phyloP scores from a whole-genome alignment of 306 rosid genomes.

The Ammopiptanthus mongolicus region DNA sequence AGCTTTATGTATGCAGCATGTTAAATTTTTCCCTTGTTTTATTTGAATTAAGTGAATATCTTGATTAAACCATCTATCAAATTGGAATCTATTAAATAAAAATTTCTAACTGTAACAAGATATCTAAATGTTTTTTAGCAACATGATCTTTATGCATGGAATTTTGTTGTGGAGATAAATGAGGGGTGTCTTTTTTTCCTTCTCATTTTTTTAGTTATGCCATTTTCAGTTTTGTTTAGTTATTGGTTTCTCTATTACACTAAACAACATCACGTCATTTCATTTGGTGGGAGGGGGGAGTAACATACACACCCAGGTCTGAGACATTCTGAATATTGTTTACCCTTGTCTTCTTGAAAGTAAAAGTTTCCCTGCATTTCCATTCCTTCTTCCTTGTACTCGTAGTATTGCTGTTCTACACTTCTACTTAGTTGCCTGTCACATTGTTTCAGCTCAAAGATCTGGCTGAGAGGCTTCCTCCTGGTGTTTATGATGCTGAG shows the following conservation, averaged over 20 bases:
- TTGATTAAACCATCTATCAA: not conserved
- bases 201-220: not conserved
- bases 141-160: not conserved
- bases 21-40: not conserved
- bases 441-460: conserved; percentile 74
- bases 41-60: not conserved
- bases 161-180: not conserved
- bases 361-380: not conserved
- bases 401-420: not conserved
- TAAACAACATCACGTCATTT: not conserved
- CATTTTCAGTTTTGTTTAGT: not conserved
- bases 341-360: not conserved
- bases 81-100: not conserved
- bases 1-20: not conserved
- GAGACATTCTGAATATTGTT: not conserved
- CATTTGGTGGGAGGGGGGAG: not conserved
- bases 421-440: conserved; percentile 2
- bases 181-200: not conserved
- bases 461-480: conserved; percentile 92
- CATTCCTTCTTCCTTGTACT: not conserved
- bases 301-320: not conserved
- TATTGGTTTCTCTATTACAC: not conserved
- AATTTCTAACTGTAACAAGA: not conserved
- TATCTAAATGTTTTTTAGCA: not conserved
- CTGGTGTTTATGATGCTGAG: conserved; percentile 68